Percentiles rank a stretch among this genome's conserved stretches.
These are phyloP conservation scores for Aspergillus bridgeri DNA, from an alignment of 495 filamentous ascomycete species.

Conservation along the genomic window DNA sequence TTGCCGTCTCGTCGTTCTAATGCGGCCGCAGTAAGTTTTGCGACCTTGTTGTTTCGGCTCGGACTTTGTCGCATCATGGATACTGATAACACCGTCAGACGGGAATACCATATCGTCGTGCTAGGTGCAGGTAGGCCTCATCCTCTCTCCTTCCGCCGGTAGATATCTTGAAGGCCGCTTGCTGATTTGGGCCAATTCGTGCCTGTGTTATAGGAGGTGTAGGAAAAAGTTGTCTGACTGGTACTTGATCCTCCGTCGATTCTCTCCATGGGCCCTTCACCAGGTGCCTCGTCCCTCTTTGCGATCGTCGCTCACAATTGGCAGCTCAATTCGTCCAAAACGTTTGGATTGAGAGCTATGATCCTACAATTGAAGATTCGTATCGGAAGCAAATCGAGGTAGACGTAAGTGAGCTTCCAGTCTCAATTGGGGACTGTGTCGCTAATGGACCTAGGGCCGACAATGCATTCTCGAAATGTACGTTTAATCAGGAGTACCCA, in stretches of 20 bases:
- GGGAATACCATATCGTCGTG: conserved; percentile 91
- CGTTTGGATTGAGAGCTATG: conserved; percentile 98
- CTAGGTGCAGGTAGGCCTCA: conserved; percentile 70
- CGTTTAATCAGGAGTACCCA: conserved; percentile 15
- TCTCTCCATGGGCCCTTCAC: background rate
- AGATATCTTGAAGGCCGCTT: too few relatives aligned
- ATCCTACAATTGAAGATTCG: conserved; percentile 97
- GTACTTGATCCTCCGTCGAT: conserved; percentile 45
- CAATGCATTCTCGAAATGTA: conserved; percentile 98
- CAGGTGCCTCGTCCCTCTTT: background rate
- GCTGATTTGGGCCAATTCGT: conserved; percentile 8
- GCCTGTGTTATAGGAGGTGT: conserved; percentile 70
- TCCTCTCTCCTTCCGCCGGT: conserved; percentile 6
- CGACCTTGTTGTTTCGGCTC: background rate
- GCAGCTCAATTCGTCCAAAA: conserved; percentile 98
- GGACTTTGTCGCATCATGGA: conserved; percentile 6
- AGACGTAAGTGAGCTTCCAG: conserved; percentile 63
- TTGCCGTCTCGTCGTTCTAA: conserved; percentile 26
- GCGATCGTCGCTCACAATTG: conserved; percentile 10
- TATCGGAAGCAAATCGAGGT: conserved; percentile 93
- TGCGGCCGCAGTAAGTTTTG: conserved; percentile 52
- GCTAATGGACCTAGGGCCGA: conserved; percentile 63
- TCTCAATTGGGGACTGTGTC: conserved; percentile 4
- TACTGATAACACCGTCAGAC: conserved; percentile 45
- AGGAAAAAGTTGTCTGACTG: conserved; percentile 96